Conservation (phyloP, 371 early-diverging fungal species). For the Mucor mucedo region DNA sequence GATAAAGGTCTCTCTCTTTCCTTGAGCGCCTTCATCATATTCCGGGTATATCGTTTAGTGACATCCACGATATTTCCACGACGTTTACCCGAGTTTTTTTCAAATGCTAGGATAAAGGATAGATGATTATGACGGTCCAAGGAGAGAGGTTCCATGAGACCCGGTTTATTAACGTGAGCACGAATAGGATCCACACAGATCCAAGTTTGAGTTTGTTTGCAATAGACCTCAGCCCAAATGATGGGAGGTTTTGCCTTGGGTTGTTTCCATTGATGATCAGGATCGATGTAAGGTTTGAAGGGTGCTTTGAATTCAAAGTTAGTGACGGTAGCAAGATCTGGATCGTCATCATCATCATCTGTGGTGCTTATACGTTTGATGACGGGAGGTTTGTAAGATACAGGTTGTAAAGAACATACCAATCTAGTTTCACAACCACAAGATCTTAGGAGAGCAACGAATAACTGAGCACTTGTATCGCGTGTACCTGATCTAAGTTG, state of each 20-base stretch:
- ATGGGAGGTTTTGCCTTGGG: slow-evolving; percentile 41
- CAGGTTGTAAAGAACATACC: slow-evolving; percentile 70
- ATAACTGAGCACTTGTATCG: slow-evolving; percentile 63
- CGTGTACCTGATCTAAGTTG: slow-evolving; percentile 38
- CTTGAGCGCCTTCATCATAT: slow-evolving; percentile 58
- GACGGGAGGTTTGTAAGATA: slow-evolving; percentile 50
- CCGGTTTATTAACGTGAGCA: slow-evolving; percentile 55
- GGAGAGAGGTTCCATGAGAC: slow-evolving; percentile 56
- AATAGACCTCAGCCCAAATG: slow-evolving; percentile 71
- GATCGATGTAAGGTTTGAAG: slow-evolving; percentile 20
- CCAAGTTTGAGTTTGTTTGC: slow-evolving; percentile 54
- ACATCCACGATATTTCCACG: slow-evolving; percentile 61
- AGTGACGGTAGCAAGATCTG: neutral
- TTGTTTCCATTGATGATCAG: slow-evolving; percentile 32
- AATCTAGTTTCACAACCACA: slow-evolving; percentile 62
- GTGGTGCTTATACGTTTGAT: slow-evolving; percentile 21
- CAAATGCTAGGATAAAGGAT: slow-evolving; percentile 67
- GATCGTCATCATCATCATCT: slow-evolving; percentile 7
- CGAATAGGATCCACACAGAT: slow-evolving; percentile 69
- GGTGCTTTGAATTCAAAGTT: slow-evolving; percentile 32
- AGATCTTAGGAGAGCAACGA: slow-evolving; percentile 62
- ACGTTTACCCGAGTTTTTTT: slow-evolving; percentile 3
- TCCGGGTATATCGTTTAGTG: slow-evolving; percentile 69
- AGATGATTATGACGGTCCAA: slow-evolving; percentile 47
- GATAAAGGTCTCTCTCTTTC: slow-evolving; percentile 57